A percentile compares a stretch with the other conserved stretches of the same genome.
phyloP scores from a whole-genome alignment of 1,284 basidiomycete genomes.

The Naganishia albida region DNA sequence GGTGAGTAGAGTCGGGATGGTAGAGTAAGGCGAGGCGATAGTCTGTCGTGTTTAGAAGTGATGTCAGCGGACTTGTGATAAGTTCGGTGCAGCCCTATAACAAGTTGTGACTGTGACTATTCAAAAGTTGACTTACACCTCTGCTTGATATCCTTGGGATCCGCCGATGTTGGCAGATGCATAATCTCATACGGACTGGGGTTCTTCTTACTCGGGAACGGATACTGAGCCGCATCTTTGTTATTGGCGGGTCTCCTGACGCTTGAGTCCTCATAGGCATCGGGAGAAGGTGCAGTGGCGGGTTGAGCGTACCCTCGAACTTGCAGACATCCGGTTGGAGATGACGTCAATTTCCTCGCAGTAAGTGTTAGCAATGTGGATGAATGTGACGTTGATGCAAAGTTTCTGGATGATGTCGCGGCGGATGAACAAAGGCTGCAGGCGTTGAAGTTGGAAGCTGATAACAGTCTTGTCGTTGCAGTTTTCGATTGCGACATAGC shows the following conservation, averaged over 20 bases:
- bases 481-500: not conserved
- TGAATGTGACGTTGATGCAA: not conserved
- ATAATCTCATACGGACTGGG: constrained; percentile 49
- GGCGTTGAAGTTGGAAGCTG: not conserved
- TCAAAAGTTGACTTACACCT: constrained; percentile 42
- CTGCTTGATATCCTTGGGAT: constrained; percentile 46
- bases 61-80: not conserved
- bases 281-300: constrained; percentile 3
- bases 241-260: not conserved
- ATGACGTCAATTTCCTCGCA: not conserved
- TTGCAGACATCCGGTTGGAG: not conserved
- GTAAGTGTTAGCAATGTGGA: not conserved
- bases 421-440: not conserved
- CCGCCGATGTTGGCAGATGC: constrained; percentile 43
- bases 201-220: constrained; percentile 31
- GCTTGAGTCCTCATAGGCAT: not conserved
- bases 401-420: not conserved
- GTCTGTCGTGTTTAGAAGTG: too few species aligned
- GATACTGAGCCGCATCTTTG: constrained; percentile 12
- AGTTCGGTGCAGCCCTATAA: too few species aligned
- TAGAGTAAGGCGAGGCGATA: constrained; percentile 51
- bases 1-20: constrained; percentile 53
- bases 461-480: not conserved
- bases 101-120: too few species aligned
- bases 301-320: constrained; percentile 19